phyloP scores from a whole-genome alignment of 1,284 basidiomycete species.

The Moesziomyces sp. region DNA sequence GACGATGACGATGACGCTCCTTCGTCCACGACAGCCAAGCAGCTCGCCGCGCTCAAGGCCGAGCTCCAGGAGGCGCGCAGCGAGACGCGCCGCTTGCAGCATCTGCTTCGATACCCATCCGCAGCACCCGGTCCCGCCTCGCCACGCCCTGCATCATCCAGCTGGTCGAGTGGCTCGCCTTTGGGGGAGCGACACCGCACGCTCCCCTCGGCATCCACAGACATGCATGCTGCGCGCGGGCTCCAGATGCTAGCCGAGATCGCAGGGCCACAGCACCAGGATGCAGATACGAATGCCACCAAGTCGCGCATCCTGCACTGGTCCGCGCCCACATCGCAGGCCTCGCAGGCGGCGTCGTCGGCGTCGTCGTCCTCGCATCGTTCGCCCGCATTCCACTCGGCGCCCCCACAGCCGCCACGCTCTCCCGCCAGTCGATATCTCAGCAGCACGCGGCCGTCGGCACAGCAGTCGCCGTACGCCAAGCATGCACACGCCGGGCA shows the following conservation, averaged over 20 bases:
- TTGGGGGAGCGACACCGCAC: slow-evolving; percentile 1
- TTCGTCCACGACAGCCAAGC: not conserved
- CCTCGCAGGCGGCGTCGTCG: slow-evolving; percentile 13
- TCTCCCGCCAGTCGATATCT: slow-evolving; percentile 7
- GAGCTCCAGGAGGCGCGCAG: slow-evolving; percentile 23
- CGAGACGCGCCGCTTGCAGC: slow-evolving; percentile 26
- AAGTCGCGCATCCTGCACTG: slow-evolving; percentile 35
- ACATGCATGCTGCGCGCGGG: slow-evolving; percentile 36
- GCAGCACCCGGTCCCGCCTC: not conserved
- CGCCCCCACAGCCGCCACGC: too few relatives aligned
- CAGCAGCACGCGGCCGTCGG: not conserved
- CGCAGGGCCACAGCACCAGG: slow-evolving; percentile 37
- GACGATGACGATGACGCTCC: slow-evolving; percentile 15
- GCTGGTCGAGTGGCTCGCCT: slow-evolving; percentile 2
- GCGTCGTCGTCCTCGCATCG: slow-evolving; percentile 11
- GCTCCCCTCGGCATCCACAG: slow-evolving; percentile 14
- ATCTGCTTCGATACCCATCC: slow-evolving; percentile 10
- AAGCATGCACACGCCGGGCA: too few relatives aligned
- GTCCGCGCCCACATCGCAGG: slow-evolving; percentile 16
- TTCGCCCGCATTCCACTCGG: slow-evolving; percentile 1
- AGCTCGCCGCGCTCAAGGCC: slow-evolving; percentile 9
- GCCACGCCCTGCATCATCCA: not conserved
- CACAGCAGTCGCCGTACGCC: too few relatives aligned
- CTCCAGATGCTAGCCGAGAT: slow-evolving; percentile 50
- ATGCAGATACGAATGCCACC: slow-evolving; percentile 28